Conservation (phyloP, 495 filamentous ascomycete species). For the Thozetella sp. region DNA sequence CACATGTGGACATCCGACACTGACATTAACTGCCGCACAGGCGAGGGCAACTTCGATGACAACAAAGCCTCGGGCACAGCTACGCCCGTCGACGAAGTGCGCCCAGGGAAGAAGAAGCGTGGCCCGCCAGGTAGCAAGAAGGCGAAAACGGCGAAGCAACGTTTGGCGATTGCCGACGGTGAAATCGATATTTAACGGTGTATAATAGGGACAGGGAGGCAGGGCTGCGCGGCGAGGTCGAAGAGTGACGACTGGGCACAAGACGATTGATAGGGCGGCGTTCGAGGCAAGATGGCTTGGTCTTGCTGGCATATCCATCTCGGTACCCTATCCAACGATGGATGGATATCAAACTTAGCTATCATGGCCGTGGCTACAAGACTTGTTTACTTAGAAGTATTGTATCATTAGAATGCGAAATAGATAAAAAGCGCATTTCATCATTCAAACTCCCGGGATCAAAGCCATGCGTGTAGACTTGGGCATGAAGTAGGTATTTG, state of each 20-base stretch:
- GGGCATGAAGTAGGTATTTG: neutral
- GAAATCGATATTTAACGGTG: conserved; percentile 40
- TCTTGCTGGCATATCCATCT: neutral
- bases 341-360: neutral
- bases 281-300: neutral
- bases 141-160: conserved; percentile 88
- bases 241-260: neutral
- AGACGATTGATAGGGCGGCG: neutral
- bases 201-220: neutral
- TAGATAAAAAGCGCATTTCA: conserved; percentile 1
- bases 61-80: conserved; percentile 82
- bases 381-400: conserved; percentile 1
- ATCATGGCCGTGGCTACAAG: neutral
- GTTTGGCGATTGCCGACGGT: conserved; percentile 85
- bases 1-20: conserved; percentile 10
- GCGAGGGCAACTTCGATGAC: conserved; percentile 93
- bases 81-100: conserved; percentile 69
- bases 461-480: neutral
- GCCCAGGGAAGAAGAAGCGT: conserved; percentile 45
- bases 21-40: conserved; percentile 43
- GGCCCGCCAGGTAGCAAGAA: conserved; percentile 69
- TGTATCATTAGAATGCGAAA: conserved; percentile 3
- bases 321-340: neutral
- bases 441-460: no score
- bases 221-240: neutral